phyloP scores from a whole-genome alignment of 2,329 filamentous ascomycete species.

The Cladosporium colombiae region DNA sequence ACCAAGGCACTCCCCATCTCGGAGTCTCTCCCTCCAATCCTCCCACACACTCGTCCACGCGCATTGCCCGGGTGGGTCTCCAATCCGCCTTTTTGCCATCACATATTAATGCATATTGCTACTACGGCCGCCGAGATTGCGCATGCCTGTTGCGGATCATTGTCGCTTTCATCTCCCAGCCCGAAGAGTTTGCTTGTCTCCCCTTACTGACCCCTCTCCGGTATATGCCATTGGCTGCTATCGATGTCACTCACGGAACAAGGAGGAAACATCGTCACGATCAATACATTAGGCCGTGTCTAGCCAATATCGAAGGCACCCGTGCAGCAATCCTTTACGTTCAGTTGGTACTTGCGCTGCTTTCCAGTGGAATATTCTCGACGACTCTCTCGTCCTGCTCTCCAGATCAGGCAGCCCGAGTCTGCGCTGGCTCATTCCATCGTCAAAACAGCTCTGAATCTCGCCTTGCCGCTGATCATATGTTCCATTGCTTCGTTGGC shows the following conservation, averaged over 20 bases:
- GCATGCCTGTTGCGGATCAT: constrained; percentile 8
- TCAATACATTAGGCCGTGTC: background rate
- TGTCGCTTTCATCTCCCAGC: background rate
- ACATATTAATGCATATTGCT: background rate
- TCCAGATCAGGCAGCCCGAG: background rate
- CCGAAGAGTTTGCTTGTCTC: background rate
- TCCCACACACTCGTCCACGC: background rate
- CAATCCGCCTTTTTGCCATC: background rate
- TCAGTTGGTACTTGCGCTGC: background rate
- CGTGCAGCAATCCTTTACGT: background rate
- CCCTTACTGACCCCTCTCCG: background rate
- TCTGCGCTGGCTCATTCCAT: constrained; percentile 41
- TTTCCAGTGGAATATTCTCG: background rate
- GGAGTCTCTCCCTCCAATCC: background rate
- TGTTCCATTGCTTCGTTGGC: constrained; percentile 52
- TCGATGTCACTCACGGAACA: background rate
- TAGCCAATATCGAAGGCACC: background rate
- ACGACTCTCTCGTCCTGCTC: background rate
- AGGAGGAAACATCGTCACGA: background rate
- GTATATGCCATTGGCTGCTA: background rate
- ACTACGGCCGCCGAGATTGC: constrained; percentile 2
- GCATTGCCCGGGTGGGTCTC: background rate
- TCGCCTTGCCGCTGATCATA: constrained; percentile 52
- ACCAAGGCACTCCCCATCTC: background rate
- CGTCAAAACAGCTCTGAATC: constrained; percentile 54